A percentile compares a stretch with the other conserved stretches of the same genome.
phyloP scores from a whole-genome alignment of 2,329 filamentous ascomycete genomes.

The Alternaria brassicae region DNA sequence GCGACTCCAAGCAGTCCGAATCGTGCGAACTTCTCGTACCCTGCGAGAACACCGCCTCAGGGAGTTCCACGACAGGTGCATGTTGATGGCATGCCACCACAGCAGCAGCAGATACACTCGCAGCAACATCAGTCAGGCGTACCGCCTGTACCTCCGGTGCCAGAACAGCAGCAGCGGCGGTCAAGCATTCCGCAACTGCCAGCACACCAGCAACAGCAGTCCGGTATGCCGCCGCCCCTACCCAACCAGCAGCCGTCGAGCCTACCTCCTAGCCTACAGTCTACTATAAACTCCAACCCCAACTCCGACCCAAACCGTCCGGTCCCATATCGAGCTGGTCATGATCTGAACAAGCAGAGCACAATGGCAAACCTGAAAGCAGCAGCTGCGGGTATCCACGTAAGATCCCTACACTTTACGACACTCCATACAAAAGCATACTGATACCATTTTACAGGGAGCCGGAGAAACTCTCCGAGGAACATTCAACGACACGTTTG shows the following conservation, averaged over 20 bases:
- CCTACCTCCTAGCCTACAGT: slow-evolving; percentile 8
- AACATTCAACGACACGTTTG: slow-evolving; percentile 44
- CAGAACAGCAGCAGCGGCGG: slow-evolving; percentile 3
- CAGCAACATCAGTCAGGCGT: slow-evolving; percentile 13
- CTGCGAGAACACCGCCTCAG: slow-evolving; percentile 40
- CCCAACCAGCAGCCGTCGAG: slow-evolving; percentile 4
- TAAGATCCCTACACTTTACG: slow-evolving; percentile 21
- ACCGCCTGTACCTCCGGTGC: slow-evolving; percentile 9
- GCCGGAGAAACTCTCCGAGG: slow-evolving; percentile 47
- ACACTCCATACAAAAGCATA: neutral
- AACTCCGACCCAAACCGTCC: slow-evolving; percentile 26
- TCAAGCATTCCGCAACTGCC: slow-evolving; percentile 10
- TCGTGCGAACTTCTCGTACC: slow-evolving; percentile 47
- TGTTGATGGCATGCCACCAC: slow-evolving; percentile 4
- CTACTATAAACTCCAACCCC: slow-evolving; percentile 13
- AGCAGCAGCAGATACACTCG: slow-evolving; percentile 3
- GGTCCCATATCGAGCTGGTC: slow-evolving; percentile 31
- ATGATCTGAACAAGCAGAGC: slow-evolving; percentile 34
- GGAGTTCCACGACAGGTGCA: slow-evolving; percentile 43
- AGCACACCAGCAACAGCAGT: slow-evolving; percentile 20
- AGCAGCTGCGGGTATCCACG: slow-evolving; percentile 47
- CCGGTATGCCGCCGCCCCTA: slow-evolving; percentile 16
- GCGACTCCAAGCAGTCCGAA: slow-evolving; percentile 39
- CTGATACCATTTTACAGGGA: slow-evolving; percentile 31
- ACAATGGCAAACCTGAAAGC: slow-evolving; percentile 46